Percentiles rank a stretch among this genome's conserved stretches.
Evolutionary conservation across 352 stramenopile species (phyloP).

Genomic region (Pythium oligandrum): DNA sequence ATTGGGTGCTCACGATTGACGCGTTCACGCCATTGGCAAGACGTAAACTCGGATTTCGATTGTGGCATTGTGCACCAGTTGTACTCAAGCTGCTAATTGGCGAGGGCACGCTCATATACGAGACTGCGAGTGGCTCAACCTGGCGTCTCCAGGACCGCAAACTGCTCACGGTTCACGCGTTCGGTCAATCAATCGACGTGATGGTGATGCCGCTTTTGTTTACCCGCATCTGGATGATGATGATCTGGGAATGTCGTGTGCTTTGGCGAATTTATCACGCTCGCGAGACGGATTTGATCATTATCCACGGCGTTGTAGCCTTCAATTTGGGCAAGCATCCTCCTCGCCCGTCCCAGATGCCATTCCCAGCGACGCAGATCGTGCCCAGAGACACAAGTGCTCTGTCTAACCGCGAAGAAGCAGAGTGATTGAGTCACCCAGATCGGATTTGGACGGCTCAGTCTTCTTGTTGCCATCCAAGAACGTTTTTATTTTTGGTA

Average conservation of each 20-base stretch:
- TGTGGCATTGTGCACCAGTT: constrained; percentile 4
- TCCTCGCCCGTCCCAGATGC: too few relatives aligned
- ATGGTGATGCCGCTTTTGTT: constrained; percentile 18
- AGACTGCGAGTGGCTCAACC: background rate
- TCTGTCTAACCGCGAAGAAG: too few relatives aligned
- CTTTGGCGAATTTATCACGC: constrained; percentile 15
- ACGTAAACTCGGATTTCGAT: constrained; percentile 10
- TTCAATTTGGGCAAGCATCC: constrained; percentile 1
- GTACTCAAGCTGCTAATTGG: constrained; percentile 2
- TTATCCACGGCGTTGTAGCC: constrained; percentile 22
- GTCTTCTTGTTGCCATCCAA: too few relatives aligned
- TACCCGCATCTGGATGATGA: constrained; percentile 19
- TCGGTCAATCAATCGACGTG: constrained; percentile 2
- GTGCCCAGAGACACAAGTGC: too few relatives aligned
- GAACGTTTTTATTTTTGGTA: too few relatives aligned
- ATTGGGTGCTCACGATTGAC: constrained; percentile 20
- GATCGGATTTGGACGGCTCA: too few relatives aligned
- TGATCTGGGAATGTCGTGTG: constrained; percentile 20
- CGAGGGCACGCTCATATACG: background rate
- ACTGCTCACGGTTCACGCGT: background rate
- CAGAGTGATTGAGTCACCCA: too few relatives aligned
- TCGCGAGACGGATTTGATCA: constrained; percentile 6
- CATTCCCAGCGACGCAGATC: too few relatives aligned
- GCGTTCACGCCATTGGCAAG: constrained; percentile 9
- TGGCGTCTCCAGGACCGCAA: background rate